phyloP scores from a whole-genome alignment of 345 rosid species.

The Aquilaria sinensis region DNA sequence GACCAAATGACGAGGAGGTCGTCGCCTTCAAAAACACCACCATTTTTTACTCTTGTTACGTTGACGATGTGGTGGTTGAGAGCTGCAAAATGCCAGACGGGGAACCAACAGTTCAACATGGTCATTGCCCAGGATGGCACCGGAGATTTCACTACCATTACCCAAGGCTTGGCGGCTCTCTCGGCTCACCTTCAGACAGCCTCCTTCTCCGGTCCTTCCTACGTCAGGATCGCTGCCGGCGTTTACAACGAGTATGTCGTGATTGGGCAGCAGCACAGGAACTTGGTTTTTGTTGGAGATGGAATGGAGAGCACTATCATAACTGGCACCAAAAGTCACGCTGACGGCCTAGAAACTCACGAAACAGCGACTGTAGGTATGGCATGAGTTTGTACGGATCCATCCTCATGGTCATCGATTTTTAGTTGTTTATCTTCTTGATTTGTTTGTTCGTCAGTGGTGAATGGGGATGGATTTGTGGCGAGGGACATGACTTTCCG shows the following conservation, averaged over 20 bases:
- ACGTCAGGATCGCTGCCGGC: constrained; percentile 22
- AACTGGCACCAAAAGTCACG: constrained; percentile 30
- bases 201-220: background rate
- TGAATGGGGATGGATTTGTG: constrained; percentile 7
- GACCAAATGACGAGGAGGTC: no score
- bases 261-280: constrained; percentile 27
- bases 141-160: constrained; percentile 10
- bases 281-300: constrained; percentile 32
- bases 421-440: background rate
- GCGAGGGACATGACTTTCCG: constrained; percentile 3
- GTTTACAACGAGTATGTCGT: constrained; percentile 30
- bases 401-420: background rate
- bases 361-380: constrained; percentile 30
- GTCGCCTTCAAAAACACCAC: no score
- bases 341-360: constrained; percentile 30
- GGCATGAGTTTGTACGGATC: background rate
- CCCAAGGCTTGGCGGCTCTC: background rate
- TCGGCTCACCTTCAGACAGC: no score
- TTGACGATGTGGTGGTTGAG: background rate
- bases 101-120: constrained; percentile 1
- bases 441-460: background rate
- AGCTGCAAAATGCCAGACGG: background rate
- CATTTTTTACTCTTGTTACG: background rate
- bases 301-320: constrained; percentile 28
- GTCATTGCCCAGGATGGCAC: constrained; percentile 6